Conservation (phyloP, 441 rosid species). For the Hura crepitans region DNA sequence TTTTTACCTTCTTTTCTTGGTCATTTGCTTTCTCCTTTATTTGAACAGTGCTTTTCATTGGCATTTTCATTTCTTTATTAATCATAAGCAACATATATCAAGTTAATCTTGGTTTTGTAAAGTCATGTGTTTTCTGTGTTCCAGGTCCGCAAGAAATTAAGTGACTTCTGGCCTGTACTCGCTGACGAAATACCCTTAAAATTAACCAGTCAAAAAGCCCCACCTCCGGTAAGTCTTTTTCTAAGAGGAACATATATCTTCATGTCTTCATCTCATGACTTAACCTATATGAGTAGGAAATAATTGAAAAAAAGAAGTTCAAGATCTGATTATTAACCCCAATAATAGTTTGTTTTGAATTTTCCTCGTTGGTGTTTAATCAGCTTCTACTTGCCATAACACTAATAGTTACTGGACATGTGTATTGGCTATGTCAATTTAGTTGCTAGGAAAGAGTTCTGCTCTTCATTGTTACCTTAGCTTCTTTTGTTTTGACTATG, state of each 20-base stretch:
- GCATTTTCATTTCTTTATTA: slow-evolving; percentile 1
- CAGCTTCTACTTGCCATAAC: background rate
- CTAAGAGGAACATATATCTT: background rate
- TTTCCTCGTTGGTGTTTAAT: background rate
- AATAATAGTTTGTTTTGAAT: background rate
- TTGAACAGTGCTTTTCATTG: slow-evolving; percentile 3
- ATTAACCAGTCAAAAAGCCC: slow-evolving; percentile 51
- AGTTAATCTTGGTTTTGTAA: slow-evolving; percentile 12
- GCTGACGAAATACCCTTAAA: slow-evolving; percentile 60
- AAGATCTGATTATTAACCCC: background rate
- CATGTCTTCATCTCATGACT: background rate
- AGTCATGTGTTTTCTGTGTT: slow-evolving; percentile 20
- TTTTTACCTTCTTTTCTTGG: slow-evolving; percentile 15
- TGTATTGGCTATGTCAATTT: background rate
- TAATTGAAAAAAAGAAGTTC: background rate
- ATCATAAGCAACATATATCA: background rate
- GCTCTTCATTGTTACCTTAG: background rate
- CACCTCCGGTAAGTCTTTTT: slow-evolving; percentile 39
- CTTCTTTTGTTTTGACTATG: background rate
- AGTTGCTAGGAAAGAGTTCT: background rate
- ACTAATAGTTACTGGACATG: background rate
- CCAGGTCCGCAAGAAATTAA: slow-evolving; percentile 68
- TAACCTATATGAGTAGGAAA: background rate
- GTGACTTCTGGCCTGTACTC: slow-evolving; percentile 69
- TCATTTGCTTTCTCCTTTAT: background rate